Percentiles rank a stretch among this genome's conserved stretches.
phyloP scores from a whole-genome alignment of 2,329 filamentous ascomycete species.

The Colletotrichum neosansevieriae region DNA sequence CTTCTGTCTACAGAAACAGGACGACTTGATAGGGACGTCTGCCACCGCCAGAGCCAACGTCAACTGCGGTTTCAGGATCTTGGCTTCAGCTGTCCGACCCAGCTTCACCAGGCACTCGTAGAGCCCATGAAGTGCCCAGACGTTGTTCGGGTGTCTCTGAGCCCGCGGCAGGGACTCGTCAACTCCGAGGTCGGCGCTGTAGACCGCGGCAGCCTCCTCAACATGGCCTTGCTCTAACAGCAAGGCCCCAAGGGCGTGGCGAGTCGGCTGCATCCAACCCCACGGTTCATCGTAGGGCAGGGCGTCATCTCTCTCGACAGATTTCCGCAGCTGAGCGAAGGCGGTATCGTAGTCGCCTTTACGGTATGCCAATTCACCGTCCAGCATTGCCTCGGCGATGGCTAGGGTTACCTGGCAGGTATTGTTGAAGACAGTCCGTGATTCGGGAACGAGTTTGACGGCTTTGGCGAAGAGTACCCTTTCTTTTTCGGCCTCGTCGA shows the following conservation, averaged over 20 bases:
- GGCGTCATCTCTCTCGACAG: conserved; percentile 70
- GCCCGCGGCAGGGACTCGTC: conserved; percentile 72
- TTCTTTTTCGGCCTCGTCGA: conserved; percentile 67
- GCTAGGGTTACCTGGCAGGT: conserved; percentile 71
- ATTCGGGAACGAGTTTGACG: conserved; percentile 63
- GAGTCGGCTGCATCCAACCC: conserved; percentile 83
- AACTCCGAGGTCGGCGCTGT: conserved; percentile 71
- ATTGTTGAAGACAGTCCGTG: conserved; percentile 78
- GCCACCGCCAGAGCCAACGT: conserved; percentile 65
- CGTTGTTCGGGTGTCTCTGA: conserved; percentile 76
- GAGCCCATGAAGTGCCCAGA: conserved; percentile 81
- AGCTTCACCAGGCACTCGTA: conserved; percentile 75
- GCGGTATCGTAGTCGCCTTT: conserved; percentile 67
- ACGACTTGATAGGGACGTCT: conserved; percentile 69
- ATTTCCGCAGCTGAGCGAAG: conserved; percentile 68
- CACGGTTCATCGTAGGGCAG: conserved; percentile 81
- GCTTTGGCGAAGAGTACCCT: conserved; percentile 65
- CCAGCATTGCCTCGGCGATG: conserved; percentile 75
- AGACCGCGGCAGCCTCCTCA: conserved; percentile 67
- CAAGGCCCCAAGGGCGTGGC: conserved; percentile 78
- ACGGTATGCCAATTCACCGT: conserved; percentile 81
- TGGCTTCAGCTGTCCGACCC: conserved; percentile 57
- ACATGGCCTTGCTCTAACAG: conserved; percentile 74
- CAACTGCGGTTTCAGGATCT: conserved; percentile 57
- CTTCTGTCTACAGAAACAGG: conserved; percentile 63